Conservation (phyloP, 768 basidiomycete species). For the Suillus paluster region DNA sequence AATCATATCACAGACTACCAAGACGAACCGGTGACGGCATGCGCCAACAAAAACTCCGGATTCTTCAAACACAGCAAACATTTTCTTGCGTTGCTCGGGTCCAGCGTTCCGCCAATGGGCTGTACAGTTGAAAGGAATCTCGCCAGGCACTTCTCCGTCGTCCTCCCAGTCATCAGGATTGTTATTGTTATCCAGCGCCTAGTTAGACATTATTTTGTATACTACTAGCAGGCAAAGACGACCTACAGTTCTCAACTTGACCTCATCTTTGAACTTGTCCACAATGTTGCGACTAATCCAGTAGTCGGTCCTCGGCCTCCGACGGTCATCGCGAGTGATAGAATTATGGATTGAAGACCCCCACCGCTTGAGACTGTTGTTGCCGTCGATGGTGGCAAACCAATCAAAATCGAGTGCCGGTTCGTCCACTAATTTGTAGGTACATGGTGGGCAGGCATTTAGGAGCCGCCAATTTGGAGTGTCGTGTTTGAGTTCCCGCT, state of each 20-base stretch:
- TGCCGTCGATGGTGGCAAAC: conserved; percentile 4
- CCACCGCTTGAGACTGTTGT: background rate
- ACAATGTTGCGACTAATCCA: background rate
- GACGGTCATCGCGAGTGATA: background rate
- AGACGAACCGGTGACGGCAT: background rate
- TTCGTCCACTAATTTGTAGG: conserved; percentile 9
- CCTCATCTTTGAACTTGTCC: conserved; percentile 6
- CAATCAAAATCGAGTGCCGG: background rate
- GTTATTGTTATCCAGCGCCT: too few species aligned
- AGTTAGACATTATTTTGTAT: too few species aligned
- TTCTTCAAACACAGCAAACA: conserved; percentile 4
- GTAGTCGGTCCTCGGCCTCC: background rate
- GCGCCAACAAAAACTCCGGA: background rate
- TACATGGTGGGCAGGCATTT: conserved; percentile 14
- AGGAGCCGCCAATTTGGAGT: conserved; percentile 15
- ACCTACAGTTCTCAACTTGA: background rate
- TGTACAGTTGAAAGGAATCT: background rate
- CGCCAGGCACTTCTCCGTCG: background rate
- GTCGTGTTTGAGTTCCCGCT: conserved; percentile 8
- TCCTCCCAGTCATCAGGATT: background rate
- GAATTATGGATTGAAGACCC: background rate
- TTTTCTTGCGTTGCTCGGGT: background rate
- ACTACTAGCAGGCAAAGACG: too few species aligned
- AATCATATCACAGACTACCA: conserved; percentile 1
- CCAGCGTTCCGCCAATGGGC: conserved; percentile 4